phyloP scores from a whole-genome alignment of 2,329 filamentous ascomycete genomes.

The Microdochium trichocladiopsis region DNA sequence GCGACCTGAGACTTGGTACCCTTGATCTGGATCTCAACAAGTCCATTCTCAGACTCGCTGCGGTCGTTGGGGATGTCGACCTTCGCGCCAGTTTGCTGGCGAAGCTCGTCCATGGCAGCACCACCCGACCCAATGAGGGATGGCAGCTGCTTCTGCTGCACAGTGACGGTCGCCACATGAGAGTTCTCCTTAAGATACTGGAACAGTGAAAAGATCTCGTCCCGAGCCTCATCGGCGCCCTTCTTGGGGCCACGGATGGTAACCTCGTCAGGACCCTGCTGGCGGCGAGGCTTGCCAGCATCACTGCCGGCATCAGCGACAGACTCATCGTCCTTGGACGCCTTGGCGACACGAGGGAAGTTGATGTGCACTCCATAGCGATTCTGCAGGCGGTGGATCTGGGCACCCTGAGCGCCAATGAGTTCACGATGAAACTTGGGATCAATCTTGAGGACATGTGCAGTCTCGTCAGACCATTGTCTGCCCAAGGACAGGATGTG shows the following conservation, averaged over 20 bases:
- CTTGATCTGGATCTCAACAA: conserved; percentile 84
- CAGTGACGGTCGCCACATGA: conserved; percentile 68
- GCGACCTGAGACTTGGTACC: conserved; percentile 88
- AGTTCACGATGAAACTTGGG: conserved; percentile 91
- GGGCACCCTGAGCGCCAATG: conserved; percentile 79
- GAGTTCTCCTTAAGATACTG: conserved; percentile 90
- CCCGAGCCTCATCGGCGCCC: conserved; percentile 84
- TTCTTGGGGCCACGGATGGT: conserved; percentile 85
- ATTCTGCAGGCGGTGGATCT: conserved; percentile 87
- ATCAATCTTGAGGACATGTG: conserved; percentile 80
- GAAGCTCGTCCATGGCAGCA: conserved; percentile 82
- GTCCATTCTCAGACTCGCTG: conserved; percentile 59
- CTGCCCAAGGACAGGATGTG: conserved; percentile 75
- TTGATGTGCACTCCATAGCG: conserved; percentile 93
- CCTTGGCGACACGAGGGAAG: conserved; percentile 69
- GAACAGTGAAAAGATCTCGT: conserved; percentile 82
- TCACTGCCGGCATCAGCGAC: conserved; percentile 65
- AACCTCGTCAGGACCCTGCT: conserved; percentile 83
- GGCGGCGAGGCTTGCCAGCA: conserved; percentile 54
- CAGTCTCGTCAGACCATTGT: conserved; percentile 86
- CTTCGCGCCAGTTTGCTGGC: conserved; percentile 75
- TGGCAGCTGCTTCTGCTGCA: conserved; percentile 89
- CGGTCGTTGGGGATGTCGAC: conserved; percentile 85
- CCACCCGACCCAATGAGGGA: conserved; percentile 89
- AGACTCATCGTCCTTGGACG: conserved; percentile 61